These are phyloP conservation scores for Candida qinlingensis DNA, from an alignment of 805 yeast species.

Conservation along the genomic window DNA sequence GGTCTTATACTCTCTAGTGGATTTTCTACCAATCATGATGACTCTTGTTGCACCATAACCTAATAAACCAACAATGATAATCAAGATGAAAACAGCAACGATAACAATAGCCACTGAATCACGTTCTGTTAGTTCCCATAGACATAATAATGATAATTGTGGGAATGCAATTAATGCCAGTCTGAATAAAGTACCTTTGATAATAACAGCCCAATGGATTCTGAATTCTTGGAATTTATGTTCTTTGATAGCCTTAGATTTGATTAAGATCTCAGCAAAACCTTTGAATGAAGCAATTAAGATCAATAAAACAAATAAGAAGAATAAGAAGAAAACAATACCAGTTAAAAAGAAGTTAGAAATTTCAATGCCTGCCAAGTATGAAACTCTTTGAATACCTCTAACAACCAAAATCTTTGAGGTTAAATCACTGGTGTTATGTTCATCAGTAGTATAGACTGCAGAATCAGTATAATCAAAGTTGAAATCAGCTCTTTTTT, in stretches of 20 bases:
- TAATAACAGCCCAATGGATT: constrained; percentile 73
- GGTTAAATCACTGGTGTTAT: constrained; percentile 46
- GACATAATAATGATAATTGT: constrained; percentile 70
- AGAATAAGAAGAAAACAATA: constrained; percentile 75
- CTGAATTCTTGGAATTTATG: constrained; percentile 72
- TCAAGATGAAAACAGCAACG: constrained; percentile 67
- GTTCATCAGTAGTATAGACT: constrained; percentile 70
- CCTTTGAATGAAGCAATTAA: constrained; percentile 63
- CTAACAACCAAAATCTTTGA: constrained; percentile 74
- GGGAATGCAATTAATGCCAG: constrained; percentile 82
- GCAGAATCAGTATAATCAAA: constrained; percentile 41
- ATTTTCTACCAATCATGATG: constrained; percentile 66
- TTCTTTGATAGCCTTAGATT: constrained; percentile 52
- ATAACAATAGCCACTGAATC: constrained; percentile 83
- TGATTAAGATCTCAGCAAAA: constrained; percentile 54
- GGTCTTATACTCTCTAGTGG: constrained; percentile 68
- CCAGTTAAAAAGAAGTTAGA: constrained; percentile 84
- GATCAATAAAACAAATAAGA: constrained; percentile 55
- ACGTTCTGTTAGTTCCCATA: constrained; percentile 83
- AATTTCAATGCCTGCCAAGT: constrained; percentile 76
- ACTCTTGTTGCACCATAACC: constrained; percentile 71
- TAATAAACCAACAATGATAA: constrained; percentile 53
- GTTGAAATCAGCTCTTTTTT: constrained; percentile 38
- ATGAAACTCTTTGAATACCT: constrained; percentile 92
- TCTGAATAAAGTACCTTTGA: constrained; percentile 86